These are phyloP conservation scores for Pyrus pyrifolia DNA, from an alignment of 306 rosid genomes.

Conservation along the genomic window DNA sequence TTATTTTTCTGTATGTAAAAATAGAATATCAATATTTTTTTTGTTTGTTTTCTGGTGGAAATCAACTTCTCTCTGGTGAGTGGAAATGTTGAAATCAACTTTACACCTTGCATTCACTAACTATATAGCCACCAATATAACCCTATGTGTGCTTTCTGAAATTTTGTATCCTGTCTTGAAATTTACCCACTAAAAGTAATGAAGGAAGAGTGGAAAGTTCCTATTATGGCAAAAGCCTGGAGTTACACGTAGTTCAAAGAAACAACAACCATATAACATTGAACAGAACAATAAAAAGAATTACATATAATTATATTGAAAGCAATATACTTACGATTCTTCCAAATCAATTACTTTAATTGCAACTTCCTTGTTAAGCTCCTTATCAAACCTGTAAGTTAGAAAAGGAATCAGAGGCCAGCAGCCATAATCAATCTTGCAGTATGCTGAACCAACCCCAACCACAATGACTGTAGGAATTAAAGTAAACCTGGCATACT, in stretches of 20 bases:
- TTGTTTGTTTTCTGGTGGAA: background rate
- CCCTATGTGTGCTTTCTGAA: background rate
- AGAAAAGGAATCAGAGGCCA: slow-evolving; percentile 8
- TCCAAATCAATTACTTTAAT: slow-evolving; percentile 98
- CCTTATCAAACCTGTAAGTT: slow-evolving; percentile 81
- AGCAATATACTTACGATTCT: slow-evolving; percentile 75
- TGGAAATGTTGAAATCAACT: background rate
- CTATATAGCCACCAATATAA: background rate
- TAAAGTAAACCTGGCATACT: background rate
- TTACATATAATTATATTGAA: background rate
- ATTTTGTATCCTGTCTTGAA: background rate
- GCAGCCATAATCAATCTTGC: slow-evolving; percentile 9
- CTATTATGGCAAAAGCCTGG: background rate
- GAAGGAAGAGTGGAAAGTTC: background rate
- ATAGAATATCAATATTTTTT: background rate
- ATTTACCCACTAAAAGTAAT: background rate
- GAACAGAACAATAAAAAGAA: background rate
- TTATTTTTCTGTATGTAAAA: background rate
- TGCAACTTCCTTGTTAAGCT: slow-evolving; percentile 85
- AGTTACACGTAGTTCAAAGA: background rate
- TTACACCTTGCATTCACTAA: background rate
- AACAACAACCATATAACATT: background rate
- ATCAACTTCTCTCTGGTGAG: background rate
- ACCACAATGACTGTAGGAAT: background rate
- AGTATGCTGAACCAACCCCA: background rate